phyloP scores from a whole-genome alignment of 345 rosid genomes.

The Heritiera littoralis region DNA sequence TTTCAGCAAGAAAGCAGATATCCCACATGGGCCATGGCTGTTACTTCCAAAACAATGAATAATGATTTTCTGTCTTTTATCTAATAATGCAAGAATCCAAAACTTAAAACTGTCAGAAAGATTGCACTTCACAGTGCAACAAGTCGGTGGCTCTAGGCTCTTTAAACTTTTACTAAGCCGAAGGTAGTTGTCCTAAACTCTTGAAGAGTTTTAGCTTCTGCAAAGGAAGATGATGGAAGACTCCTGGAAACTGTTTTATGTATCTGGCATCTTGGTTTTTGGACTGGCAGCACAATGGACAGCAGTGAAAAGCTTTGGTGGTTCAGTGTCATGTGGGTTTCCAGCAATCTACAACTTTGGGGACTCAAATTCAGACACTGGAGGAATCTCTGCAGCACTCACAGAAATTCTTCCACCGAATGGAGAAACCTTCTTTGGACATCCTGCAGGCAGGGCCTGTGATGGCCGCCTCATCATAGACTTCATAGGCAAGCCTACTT shows the following conservation, averaged over 20 bases:
- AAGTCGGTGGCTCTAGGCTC: neutral
- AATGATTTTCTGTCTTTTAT: neutral
- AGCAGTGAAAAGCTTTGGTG: neutral
- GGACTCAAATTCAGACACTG: conserved; percentile 79
- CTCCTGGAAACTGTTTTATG: conserved; percentile 18
- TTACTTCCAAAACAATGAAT: conserved; percentile 11
- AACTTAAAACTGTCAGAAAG: neutral
- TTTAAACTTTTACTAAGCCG: neutral
- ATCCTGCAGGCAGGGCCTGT: conserved; percentile 62
- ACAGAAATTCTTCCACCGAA: conserved; percentile 53
- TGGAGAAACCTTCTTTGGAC: conserved; percentile 74
- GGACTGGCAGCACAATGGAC: conserved; percentile 15
- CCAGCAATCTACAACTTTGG: conserved; percentile 75
- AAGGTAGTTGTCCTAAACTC: neutral
- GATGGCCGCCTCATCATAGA: conserved; percentile 76
- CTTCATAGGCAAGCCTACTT: conserved; percentile 43
- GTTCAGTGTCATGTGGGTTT: conserved; percentile 32
- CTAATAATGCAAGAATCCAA: neutral
- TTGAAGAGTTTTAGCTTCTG: conserved; percentile 20
- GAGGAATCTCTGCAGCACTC: conserved; percentile 58
- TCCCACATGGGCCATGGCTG: neutral
- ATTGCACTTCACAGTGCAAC: neutral
- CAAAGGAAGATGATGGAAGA: conserved; percentile 24
- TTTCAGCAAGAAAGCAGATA: neutral
- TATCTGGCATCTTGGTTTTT: conserved; percentile 28